These are phyloP conservation scores for Russula griseocarnosa DNA, from an alignment of 768 basidiomycete species.

Conservation along the genomic window DNA sequence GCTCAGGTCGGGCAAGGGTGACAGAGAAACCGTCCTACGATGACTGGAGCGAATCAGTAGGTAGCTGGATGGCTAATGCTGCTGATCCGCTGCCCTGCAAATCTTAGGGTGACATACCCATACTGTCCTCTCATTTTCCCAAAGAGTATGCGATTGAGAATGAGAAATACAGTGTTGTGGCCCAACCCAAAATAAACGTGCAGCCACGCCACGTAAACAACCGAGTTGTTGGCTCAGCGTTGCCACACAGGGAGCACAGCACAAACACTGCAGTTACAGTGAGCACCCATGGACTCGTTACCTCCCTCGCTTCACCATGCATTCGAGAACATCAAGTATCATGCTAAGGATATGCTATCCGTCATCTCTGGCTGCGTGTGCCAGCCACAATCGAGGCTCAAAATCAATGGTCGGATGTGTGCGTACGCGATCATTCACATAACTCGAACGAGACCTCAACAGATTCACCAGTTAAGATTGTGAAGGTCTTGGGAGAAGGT, in stretches of 20 bases:
- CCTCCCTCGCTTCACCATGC: constrained; percentile 34
- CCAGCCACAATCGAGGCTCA: constrained; percentile 78
- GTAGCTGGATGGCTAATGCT: too few species aligned
- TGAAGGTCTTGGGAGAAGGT: constrained; percentile 93
- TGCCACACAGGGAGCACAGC: not conserved
- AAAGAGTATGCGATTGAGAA: too few species aligned
- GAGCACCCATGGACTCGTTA: constrained; percentile 17
- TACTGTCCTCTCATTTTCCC: too few species aligned
- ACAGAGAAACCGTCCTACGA: not conserved
- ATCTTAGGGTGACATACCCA: too few species aligned
- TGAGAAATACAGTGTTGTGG: too few species aligned
- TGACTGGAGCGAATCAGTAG: too few species aligned
- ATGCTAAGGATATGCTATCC: constrained; percentile 77
- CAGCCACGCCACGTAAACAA: not conserved
- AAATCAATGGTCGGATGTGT: constrained; percentile 96
- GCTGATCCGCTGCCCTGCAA: too few species aligned
- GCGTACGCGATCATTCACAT: constrained; percentile 35
- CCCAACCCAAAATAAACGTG: too few species aligned
- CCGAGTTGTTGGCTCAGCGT: not conserved
- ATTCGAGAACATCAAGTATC: constrained; percentile 61
- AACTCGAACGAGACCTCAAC: not conserved
- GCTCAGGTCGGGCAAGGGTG: not conserved
- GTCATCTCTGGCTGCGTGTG: constrained; percentile 78
- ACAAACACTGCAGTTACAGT: not conserved
- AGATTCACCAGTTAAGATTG: constrained; percentile 63